Evolutionary conservation across 768 basidiomycete species (phyloP), one percentile per base, ranked within the genome.

Genomic region (Suillus americanus): DNA sequence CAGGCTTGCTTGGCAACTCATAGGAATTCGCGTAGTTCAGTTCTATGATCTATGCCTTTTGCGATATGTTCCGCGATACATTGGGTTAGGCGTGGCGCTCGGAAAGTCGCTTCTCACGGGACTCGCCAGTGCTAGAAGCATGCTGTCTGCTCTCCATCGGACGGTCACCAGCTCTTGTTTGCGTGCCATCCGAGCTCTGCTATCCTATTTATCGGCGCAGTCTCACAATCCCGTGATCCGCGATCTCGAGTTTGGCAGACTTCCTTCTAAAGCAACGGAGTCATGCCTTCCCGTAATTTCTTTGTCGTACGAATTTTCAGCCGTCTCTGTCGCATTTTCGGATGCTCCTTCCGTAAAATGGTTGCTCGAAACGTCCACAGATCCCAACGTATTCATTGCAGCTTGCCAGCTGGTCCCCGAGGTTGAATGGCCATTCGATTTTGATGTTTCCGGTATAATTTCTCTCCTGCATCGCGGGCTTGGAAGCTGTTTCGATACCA

Each of bases 311-410:
- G 57, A 59, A 59, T 59, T 59, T 18, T 40, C 57, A 12, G 12
- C 28, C 6, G 18, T 41, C 10, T 59, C 61, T 5, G 40, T 63
- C 23, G 62, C 51, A 18, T 51, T 35, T 12, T 55, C 61, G 30
- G 63, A 65, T 33, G 66, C 66, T 7, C 60, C 59, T 6, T 41
- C 68, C 7, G 67, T 73, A 7, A 50, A 61, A 51, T 72, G 68
- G 68, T 33, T 69, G 13, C 68, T 69, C 5, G 65, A 69, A 38
- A 69, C 62, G 16, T 69, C 69, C 10, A 70, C 59, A 25, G 69
- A 69, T 61, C 64, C 65, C 14, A 62, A 67, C 25, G 60, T 69
- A 60, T 40, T 59, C 41, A 33, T 62, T 40, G 62, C 65, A 5
- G 68, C 65, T 14, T 59, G 61, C 23, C 38, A 51, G 6, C 41